Conservation (phyloP, 2,329 filamentous ascomycete genomes). For the Diaporthe caulivora region DNA sequence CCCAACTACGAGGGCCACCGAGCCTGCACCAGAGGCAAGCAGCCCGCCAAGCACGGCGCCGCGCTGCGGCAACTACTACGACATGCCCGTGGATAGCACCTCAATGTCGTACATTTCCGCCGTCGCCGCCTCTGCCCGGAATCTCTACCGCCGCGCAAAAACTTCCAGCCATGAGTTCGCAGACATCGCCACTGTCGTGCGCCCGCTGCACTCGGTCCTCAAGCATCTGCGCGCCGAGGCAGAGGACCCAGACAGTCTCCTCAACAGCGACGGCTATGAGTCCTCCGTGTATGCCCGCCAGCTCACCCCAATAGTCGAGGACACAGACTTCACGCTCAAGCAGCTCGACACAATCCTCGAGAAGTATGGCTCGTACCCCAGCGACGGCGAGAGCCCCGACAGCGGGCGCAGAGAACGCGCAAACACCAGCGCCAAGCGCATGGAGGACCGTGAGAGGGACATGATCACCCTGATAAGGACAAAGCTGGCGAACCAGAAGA, state of each 20-base stretch:
- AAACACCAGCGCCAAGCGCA: slow-evolving; percentile 44
- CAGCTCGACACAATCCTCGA: slow-evolving; percentile 67
- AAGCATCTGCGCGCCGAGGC: slow-evolving; percentile 70
- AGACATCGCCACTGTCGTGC: slow-evolving; percentile 63
- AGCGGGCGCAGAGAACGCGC: slow-evolving; percentile 43
- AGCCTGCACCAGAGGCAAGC: slow-evolving; percentile 20
- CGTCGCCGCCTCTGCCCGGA: slow-evolving; percentile 67
- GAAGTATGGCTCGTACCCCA: slow-evolving; percentile 51
- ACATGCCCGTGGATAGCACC: slow-evolving; percentile 48
- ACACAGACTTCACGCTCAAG: slow-evolving; percentile 66
- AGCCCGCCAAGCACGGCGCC: slow-evolving; percentile 30
- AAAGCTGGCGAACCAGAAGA: slow-evolving; percentile 65
- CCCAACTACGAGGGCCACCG: slow-evolving; percentile 14
- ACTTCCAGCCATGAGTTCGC: slow-evolving; percentile 62
- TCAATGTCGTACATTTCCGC: slow-evolving; percentile 63
- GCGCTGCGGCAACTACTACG: slow-evolving; percentile 27
- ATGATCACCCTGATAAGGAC: slow-evolving; percentile 57
- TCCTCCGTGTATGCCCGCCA: slow-evolving; percentile 61
- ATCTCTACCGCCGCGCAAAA: slow-evolving; percentile 67
- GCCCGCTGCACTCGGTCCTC: slow-evolving; percentile 66
- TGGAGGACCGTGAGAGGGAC: slow-evolving; percentile 53
- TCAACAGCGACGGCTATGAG: slow-evolving; percentile 55
- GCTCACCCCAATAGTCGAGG: slow-evolving; percentile 64
- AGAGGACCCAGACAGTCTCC: slow-evolving; percentile 66
- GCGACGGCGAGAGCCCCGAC: slow-evolving; percentile 40